Conservation (phyloP, 495 filamentous ascomycete species). For the Tuber borchii region DNA sequence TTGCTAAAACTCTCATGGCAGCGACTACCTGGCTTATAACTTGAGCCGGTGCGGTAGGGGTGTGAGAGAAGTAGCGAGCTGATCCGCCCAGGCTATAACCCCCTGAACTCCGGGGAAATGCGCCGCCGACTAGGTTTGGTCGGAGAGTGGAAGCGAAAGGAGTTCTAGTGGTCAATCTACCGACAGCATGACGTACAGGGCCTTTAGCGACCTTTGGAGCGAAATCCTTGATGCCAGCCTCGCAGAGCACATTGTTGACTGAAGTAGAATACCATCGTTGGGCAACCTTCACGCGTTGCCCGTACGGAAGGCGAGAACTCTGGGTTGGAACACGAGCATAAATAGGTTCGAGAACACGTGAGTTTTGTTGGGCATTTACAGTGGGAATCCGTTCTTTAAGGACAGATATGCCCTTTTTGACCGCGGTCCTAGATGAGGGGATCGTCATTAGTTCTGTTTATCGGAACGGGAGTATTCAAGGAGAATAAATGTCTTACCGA, state of each 20-base stretch:
- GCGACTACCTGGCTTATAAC: conserved; percentile 91
- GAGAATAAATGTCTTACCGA: conserved; percentile 24
- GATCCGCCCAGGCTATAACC: conserved; percentile 69
- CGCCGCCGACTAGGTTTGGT: conserved; percentile 85
- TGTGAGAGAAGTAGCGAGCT: conserved; percentile 82
- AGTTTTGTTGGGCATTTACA: conserved; percentile 13
- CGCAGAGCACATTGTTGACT: conserved; percentile 21
- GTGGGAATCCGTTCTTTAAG: conserved; percentile 29
- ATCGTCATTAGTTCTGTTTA: conserved; percentile 3
- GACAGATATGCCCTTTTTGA: conserved; percentile 36
- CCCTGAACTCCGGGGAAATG: conserved; percentile 73
- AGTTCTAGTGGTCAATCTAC: conserved; percentile 60
- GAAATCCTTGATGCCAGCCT: conserved; percentile 9
- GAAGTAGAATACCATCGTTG: conserved; percentile 33
- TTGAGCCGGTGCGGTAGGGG: conserved; percentile 73
- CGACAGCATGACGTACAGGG: conserved; percentile 48
- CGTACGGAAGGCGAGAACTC: conserved; percentile 12
- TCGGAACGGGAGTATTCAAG: neutral
- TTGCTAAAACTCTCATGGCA: conserved; percentile 78
- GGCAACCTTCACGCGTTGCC: conserved; percentile 22
- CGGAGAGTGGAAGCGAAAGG: conserved; percentile 88
- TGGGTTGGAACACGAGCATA: conserved; percentile 22
- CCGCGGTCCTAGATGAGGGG: conserved; percentile 21
- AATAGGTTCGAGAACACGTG: conserved; percentile 30
- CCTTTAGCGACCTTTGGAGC: conserved; percentile 3